Conservation (phyloP, 2,329 filamentous ascomycete species). For the Diaporthe sp. region DNA sequence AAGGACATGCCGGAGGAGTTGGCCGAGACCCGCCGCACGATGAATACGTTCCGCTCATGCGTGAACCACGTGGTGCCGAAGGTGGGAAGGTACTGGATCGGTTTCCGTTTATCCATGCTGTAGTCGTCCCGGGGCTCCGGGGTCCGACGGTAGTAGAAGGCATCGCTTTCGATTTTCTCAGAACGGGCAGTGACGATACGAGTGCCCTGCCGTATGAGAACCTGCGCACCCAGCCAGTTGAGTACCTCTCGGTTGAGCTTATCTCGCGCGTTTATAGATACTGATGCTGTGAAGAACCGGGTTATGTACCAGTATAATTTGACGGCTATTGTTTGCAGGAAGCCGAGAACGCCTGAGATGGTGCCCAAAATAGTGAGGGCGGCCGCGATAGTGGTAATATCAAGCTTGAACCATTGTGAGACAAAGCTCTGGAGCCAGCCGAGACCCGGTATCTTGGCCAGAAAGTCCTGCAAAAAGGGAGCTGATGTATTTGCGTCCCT, state of each 20-base stretch:
- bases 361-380: constrained; percentile 53
- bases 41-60: constrained; percentile 51
- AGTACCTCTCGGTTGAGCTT: constrained; percentile 55
- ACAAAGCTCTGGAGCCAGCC: constrained; percentile 51
- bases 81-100: constrained; percentile 55
- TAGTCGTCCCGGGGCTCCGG: constrained; percentile 50
- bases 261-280: constrained; percentile 54
- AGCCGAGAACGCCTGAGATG: constrained; percentile 49
- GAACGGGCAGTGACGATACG: constrained; percentile 54
- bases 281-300: constrained; percentile 54
- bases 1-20: constrained; percentile 37
- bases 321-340: constrained; percentile 48
- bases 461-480: constrained; percentile 43
- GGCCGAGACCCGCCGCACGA: constrained; percentile 52
- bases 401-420: constrained; percentile 52
- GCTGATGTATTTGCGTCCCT: constrained; percentile 24
- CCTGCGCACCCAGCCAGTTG: constrained; percentile 55
- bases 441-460: constrained; percentile 49
- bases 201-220: constrained; percentile 49
- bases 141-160: constrained; percentile 48
- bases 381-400: constrained; percentile 52
- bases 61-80: constrained; percentile 56
- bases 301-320: constrained; percentile 55
- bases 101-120: constrained; percentile 52
- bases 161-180: constrained; percentile 49